A percentile compares a stretch with the other conserved stretches of the same genome.
These are phyloP conservation scores for Colletotrichum sp. DNA, from an alignment of 2,329 filamentous ascomycete species.

Conservation along the genomic window DNA sequence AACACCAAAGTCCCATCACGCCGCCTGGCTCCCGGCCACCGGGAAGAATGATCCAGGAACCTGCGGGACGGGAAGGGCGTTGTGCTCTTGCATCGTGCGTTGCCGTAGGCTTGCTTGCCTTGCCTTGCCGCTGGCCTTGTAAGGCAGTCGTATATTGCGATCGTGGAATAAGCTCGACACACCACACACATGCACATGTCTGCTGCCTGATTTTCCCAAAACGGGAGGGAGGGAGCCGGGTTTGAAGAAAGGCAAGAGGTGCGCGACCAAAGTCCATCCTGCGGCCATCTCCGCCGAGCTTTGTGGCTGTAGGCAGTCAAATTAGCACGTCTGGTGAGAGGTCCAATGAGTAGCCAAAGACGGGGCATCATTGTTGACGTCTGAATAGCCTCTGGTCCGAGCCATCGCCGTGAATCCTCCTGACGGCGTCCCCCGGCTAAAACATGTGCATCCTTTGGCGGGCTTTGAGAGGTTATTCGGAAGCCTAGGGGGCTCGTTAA, in stretches of 20 bases:
- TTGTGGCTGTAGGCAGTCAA: background rate
- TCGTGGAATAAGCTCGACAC: background rate
- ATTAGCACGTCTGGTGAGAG: background rate
- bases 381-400: conserved; percentile 9
- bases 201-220: background rate
- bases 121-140: background rate
- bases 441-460: background rate
- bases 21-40: background rate
- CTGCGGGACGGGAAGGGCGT: background rate
- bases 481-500: background rate
- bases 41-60: background rate
- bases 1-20: background rate
- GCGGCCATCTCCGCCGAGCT: background rate
- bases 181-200: background rate
- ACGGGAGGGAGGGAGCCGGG: background rate
- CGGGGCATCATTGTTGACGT: background rate
- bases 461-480: background rate
- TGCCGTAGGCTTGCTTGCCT: background rate
- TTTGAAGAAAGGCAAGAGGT: background rate
- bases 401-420: background rate
- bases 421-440: background rate
- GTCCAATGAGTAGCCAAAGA: background rate
- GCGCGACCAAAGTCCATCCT: background rate
- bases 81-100: background rate
- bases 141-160: background rate